Base-by-base conservation (phyloP, 371 early-diverging fungal genomes). In the Circinella umbellata region DNA sequence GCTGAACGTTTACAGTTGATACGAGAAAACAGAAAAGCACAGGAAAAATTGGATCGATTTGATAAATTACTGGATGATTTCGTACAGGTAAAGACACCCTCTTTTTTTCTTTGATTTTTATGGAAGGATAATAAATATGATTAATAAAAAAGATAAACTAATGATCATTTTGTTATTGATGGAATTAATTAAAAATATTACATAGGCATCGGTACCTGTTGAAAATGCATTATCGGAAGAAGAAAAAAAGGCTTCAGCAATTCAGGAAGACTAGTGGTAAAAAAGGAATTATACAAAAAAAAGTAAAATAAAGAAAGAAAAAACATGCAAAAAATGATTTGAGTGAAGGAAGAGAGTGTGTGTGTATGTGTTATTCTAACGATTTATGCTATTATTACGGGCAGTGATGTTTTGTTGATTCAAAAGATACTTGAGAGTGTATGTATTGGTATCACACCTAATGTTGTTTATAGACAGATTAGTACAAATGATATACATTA, bases 401-500 rank as follows among this genome's bases (percentile, higher is more conserved):
- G 64, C 64, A 36, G 64, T 42, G 15, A 63, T 38, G n/a, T 17
- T 35, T 34, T 59, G 80, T 66, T 86, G 89, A 8, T 69, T 80
- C 20, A 91, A 69, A 39, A 95, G 78, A 77, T 93, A 95, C 69
- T 89, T 85, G 39, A 95, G 76, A 57, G 87, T 85, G 77, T 93
- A 94, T 62, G 86, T 87, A 75, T 95, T 95, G 46, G 92, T 88
- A 71, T 94, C 93, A 74, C 95, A 94, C 61, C 93, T 93, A 76
- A 37, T 37, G 39, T 39, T 68, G 42, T n/a, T 5, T 42, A 42
- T 42, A 27, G 27, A 27, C 27, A 27, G 2, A 27, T 27, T 27
- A 27, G 7, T 60, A 6, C 15, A 37, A 35, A 69, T 61, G 55
- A 63, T 14, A 39, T 17, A 53, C 14, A 15, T 17, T 17, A 14